phyloP scores from a whole-genome alignment of 345 rosid genomes.

The Alliaria petiolata region DNA sequence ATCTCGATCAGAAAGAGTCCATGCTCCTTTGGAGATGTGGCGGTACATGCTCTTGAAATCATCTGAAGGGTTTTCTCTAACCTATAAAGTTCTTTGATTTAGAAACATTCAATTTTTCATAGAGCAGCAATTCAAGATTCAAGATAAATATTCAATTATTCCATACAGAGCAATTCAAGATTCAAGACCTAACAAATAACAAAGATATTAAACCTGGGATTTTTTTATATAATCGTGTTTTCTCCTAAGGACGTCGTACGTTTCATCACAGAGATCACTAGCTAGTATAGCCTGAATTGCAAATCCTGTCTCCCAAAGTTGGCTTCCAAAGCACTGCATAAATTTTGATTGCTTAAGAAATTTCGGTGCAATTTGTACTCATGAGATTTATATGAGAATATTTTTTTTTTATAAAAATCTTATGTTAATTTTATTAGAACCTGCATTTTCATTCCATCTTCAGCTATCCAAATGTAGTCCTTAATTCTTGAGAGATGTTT shows the following conservation, averaged over 20 bases:
- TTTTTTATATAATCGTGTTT: constrained; percentile 50
- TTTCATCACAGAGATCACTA: constrained; percentile 33
- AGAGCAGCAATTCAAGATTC: not conserved
- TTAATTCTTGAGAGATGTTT: constrained; percentile 52
- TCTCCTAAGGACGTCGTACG: constrained; percentile 37
- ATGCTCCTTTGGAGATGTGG: constrained; percentile 54
- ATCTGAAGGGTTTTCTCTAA: constrained; percentile 49
- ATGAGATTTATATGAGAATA: too few species aligned
- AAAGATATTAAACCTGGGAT: constrained; percentile 45
- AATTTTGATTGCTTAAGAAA: not conserved
- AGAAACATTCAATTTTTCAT: not conserved
- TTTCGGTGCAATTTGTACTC: too few species aligned
- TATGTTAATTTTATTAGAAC: not conserved
- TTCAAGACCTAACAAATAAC: too few species aligned
- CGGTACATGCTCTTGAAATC: constrained; percentile 54
- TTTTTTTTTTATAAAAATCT: too few species aligned
- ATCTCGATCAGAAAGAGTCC: constrained; percentile 59
- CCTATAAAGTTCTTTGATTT: constrained; percentile 23
- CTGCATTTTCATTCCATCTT: constrained; percentile 66
- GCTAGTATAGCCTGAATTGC: constrained; percentile 53
- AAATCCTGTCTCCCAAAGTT: constrained; percentile 55
- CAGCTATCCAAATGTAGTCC: constrained; percentile 60
- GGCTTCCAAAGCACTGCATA: constrained; percentile 49
- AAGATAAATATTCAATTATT: too few species aligned
- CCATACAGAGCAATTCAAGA: too few species aligned